phyloP scores from a whole-genome alignment of 306 rosid species.

The Albizia julibrissin region DNA sequence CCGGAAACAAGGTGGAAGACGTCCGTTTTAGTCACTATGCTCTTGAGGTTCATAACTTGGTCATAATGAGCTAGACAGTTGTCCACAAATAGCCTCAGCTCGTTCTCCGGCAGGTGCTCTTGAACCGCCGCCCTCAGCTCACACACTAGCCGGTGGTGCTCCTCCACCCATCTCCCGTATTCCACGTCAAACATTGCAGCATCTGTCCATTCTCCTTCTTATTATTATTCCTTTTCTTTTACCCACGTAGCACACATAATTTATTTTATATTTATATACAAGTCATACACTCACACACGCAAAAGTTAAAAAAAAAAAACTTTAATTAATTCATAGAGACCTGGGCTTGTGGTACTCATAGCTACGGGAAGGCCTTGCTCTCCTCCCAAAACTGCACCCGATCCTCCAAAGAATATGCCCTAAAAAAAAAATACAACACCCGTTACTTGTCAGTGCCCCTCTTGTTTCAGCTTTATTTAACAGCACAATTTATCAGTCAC shows the following conservation, averaged over 20 bases:
- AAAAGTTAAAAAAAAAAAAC: background rate
- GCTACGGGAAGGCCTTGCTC: conserved; percentile 74
- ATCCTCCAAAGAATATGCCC: conserved; percentile 76
- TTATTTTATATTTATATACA: background rate
- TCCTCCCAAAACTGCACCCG: conserved; percentile 64
- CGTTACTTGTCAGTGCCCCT: conserved; percentile 9
- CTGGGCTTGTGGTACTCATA: conserved; percentile 67
- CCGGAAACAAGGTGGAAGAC: conserved; percentile 88
- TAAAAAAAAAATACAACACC: conserved; percentile 41
- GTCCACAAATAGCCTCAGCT: conserved; percentile 72
- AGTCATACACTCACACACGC: background rate
- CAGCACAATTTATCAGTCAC: conserved; percentile 8
- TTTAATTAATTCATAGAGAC: conserved; percentile 39
- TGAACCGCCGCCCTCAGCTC: conserved; percentile 92
- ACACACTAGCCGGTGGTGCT: conserved; percentile 74
- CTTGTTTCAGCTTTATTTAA: background rate
- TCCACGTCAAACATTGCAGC: conserved; percentile 88
- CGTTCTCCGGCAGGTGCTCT: conserved; percentile 78
- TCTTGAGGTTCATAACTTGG: conserved; percentile 66
- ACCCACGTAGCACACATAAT: background rate
- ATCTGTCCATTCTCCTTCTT: conserved; percentile 34
- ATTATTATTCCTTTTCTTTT: background rate
- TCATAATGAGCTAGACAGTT: conserved; percentile 74
- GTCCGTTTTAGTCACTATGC: conserved; percentile 74
- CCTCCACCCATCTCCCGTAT: conserved; percentile 84